phyloP scores from a whole-genome alignment of 352 stramenopile species.

The Thalassiosira hispida region DNA sequence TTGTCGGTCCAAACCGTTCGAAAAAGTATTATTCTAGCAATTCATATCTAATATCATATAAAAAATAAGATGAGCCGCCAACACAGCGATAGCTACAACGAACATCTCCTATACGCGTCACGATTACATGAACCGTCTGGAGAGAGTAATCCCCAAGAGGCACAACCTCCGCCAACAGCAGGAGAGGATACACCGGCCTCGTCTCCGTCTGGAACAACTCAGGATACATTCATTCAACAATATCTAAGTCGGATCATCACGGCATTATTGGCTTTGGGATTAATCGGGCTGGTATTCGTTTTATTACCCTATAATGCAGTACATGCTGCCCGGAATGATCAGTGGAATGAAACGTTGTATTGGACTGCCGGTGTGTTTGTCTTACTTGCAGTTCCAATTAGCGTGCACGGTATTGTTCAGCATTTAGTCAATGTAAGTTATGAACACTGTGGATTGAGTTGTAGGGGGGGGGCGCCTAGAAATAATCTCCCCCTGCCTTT shows the following conservation, averaged over 20 bases:
- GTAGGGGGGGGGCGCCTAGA: no score
- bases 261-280: constrained; percentile 24
- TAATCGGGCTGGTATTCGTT: constrained; percentile 32
- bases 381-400: constrained; percentile 69
- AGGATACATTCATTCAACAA: constrained; percentile 7
- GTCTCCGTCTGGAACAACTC: no score
- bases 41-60: no score
- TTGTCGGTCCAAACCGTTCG: no score
- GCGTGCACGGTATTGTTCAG: constrained; percentile 54
- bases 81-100: no score
- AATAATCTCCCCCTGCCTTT: background rate
- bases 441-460: background rate
- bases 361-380: constrained; percentile 56
- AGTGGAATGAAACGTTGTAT: constrained; percentile 38
- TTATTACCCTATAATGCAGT: constrained; percentile 36
- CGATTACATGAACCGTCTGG: no score
- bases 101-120: no score
- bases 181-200: no score
- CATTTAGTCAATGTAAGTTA: constrained; percentile 62
- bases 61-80: no score
- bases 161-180: no score
- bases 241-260: constrained; percentile 36
- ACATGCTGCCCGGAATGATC: constrained; percentile 20
- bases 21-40: no score
- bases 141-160: no score